Percentiles rank a stretch among this genome's conserved stretches.
These are phyloP conservation scores for Leccinum longicurvipes DNA, from an alignment of 768 basidiomycete genomes.

Conservation along the genomic window DNA sequence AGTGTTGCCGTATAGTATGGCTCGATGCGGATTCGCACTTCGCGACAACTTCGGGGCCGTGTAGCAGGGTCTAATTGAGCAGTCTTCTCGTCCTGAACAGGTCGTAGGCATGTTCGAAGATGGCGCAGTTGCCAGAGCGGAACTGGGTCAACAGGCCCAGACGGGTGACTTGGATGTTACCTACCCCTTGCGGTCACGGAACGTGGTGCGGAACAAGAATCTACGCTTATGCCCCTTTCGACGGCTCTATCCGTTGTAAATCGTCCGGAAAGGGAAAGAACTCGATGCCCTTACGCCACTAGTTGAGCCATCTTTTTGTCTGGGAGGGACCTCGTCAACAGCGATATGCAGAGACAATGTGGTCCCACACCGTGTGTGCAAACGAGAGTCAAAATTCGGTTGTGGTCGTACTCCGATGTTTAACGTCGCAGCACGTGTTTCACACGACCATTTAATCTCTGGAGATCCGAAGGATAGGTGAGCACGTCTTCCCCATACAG, in stretches of 20 bases:
- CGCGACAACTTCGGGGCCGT: no score
- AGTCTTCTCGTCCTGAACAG: no score
- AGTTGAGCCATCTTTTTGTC: neutral
- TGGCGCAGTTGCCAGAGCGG: no score
- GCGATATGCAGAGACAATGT: no score
- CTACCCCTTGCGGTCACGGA: neutral
- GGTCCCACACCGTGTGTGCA: neutral
- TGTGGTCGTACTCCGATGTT: no score
- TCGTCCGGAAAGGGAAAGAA: neutral
- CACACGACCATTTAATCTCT: no score
- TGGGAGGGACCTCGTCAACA: neutral
- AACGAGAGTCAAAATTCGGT: neutral
- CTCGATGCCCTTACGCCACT: neutral
- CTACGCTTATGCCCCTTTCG: neutral
- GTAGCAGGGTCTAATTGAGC: no score
- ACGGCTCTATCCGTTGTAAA: neutral
- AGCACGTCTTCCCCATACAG: neutral
- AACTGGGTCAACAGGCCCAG: no score
- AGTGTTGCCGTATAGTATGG: no score
- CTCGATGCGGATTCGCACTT: no score
- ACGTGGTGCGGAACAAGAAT: neutral
- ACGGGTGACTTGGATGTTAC: neutral
- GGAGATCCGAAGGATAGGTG: neutral
- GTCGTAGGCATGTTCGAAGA: no score
- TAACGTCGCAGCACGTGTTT: neutral